phyloP scores from a whole-genome alignment of 2,329 filamentous ascomycete species.

The Botrytis byssoidea region DNA sequence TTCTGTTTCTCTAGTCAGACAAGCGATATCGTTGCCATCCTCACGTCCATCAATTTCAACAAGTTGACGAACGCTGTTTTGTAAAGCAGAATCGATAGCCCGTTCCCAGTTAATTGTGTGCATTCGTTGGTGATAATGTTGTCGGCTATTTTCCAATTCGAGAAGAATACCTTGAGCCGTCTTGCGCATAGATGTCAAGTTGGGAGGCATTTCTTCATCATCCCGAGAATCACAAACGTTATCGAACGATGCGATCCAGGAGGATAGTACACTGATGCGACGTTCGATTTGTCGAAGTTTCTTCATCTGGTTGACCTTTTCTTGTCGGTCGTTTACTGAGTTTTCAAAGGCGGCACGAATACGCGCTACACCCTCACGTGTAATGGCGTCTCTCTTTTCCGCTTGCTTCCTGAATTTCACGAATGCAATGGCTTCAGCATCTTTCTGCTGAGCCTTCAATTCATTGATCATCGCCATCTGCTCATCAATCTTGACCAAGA shows the following conservation, averaged over 20 bases:
- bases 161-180: slow-evolving; percentile 84
- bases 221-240: slow-evolving; percentile 71
- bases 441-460: slow-evolving; percentile 87
- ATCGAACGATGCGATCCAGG: slow-evolving; percentile 93
- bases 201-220: slow-evolving; percentile 67
- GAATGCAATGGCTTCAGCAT: slow-evolving; percentile 78
- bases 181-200: slow-evolving; percentile 74
- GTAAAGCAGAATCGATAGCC: slow-evolving; percentile 80
- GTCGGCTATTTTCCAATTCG: slow-evolving; percentile 85
- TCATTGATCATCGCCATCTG: slow-evolving; percentile 97
- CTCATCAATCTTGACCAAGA: slow-evolving; percentile 98
- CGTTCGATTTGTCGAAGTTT: slow-evolving; percentile 79
- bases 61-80: slow-evolving; percentile 79
- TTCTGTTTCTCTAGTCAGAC: slow-evolving; percentile 77
- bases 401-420: slow-evolving; percentile 87
- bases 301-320: slow-evolving; percentile 77
- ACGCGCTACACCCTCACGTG: slow-evolving; percentile 75
- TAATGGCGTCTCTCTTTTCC: slow-evolving; percentile 75
- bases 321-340: slow-evolving; percentile 71
- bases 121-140: slow-evolving; percentile 84
- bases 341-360: slow-evolving; percentile 84
- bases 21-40: slow-evolving; percentile 67
- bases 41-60: slow-evolving; percentile 65
- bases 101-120: slow-evolving; percentile 84
- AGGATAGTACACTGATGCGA: slow-evolving; percentile 79